A percentile compares a stretch with the other conserved stretches of the same genome.
Evolutionary conservation across 345 rosid genomes (phyloP).

Genomic region (Combretum micranthum): DNA sequence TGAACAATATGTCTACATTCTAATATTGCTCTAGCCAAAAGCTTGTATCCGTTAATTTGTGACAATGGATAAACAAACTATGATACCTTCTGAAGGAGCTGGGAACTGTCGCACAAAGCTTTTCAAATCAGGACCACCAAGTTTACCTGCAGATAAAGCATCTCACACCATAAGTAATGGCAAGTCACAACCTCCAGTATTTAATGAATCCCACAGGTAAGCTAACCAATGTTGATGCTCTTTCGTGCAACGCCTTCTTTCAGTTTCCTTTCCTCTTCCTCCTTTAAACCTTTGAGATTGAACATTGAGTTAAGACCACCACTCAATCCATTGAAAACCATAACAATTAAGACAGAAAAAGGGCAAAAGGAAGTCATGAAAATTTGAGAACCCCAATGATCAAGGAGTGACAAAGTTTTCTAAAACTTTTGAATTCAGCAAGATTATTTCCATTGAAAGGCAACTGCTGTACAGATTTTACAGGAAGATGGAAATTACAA

Average conservation of each 20-base stretch:
- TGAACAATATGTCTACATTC: too few species aligned
- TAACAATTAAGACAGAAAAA: too few species aligned
- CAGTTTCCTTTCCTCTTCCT: constrained; percentile 72
- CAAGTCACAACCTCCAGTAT: too few species aligned
- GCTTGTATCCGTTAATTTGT: neutral
- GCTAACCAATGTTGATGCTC: constrained; percentile 33
- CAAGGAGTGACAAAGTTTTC: too few species aligned
- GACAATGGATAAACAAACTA: neutral
- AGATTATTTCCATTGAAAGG: neutral
- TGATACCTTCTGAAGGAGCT: constrained; percentile 49
- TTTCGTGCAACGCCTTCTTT: constrained; percentile 50
- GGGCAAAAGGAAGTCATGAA: too few species aligned
- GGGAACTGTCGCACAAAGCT: constrained; percentile 85
- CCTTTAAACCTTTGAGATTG: constrained; percentile 51
- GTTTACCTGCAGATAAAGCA: constrained; percentile 38
- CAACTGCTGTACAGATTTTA: too few species aligned
- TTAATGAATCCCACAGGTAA: neutral
- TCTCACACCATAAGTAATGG: constrained; percentile 5
- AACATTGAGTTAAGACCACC: neutral
- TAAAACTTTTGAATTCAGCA: neutral
- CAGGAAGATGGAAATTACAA: too few species aligned
- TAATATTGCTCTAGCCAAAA: too few species aligned
- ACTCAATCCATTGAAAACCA: too few species aligned
- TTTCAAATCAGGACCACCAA: constrained; percentile 73
- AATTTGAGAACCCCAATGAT: too few species aligned